These are phyloP conservation scores for Colletotrichum orchidophilum DNA, from an alignment of 2,329 filamentous ascomycete genomes.

Conservation along the genomic window DNA sequence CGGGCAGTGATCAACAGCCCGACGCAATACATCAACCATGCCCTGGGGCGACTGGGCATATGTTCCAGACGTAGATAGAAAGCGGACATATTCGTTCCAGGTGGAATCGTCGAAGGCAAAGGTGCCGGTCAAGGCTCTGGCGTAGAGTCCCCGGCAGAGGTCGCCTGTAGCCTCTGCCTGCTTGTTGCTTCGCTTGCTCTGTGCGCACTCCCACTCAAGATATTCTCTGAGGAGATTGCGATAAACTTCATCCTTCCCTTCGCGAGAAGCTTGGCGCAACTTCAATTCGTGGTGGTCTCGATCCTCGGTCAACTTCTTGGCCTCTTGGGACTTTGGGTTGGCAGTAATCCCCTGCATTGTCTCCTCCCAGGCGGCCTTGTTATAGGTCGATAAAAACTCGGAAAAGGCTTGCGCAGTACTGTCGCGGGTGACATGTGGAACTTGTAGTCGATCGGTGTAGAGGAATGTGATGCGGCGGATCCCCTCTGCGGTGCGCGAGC, in stretches of 20 bases:
- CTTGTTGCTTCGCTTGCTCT: constrained; percentile 64
- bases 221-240: constrained; percentile 70
- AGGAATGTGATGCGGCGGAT: constrained; percentile 73
- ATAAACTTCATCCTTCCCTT: constrained; percentile 65
- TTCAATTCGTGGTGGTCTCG: constrained; percentile 76
- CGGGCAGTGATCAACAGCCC: constrained; percentile 89
- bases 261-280: constrained; percentile 66
- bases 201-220: constrained; percentile 82
- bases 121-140: constrained; percentile 75
- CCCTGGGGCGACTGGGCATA: constrained; percentile 50
- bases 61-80: constrained; percentile 64
- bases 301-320: constrained; percentile 69
- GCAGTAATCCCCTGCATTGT: constrained; percentile 76
- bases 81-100: constrained; percentile 88
- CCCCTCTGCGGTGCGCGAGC: constrained; percentile 62
- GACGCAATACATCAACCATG: constrained; percentile 77
- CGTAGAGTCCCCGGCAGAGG: constrained; percentile 74
- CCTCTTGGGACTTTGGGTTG: constrained; percentile 61
- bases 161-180: constrained; percentile 55
- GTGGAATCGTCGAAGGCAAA: constrained; percentile 78
- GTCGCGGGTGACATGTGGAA: constrained; percentile 80
- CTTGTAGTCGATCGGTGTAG: constrained; percentile 74
- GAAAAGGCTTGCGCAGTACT: constrained; percentile 80
- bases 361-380: constrained; percentile 75
- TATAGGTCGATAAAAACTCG: constrained; percentile 77